Conservation (phyloP, 2,329 filamentous ascomycete species). For the Mycogone perniciosa region DNA sequence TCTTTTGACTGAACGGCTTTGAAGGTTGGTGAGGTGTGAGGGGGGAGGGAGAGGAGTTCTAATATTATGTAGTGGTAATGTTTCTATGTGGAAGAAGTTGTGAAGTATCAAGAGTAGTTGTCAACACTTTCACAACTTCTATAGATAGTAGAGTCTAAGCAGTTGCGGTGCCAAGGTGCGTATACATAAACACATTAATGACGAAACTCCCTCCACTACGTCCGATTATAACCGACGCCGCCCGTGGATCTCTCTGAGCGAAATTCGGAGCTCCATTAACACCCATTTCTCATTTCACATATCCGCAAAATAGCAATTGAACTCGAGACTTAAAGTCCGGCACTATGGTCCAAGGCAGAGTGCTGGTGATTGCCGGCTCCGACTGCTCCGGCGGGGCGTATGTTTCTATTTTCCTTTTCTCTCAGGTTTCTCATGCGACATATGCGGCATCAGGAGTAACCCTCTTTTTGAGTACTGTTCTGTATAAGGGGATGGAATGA, state of each 20-base stretch:
- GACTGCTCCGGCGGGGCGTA: slow-evolving; percentile 87
- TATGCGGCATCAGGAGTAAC: not conserved
- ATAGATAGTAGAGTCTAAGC: not conserved
- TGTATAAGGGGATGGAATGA: not conserved
- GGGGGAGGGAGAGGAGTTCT: no score
- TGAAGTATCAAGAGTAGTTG: not conserved
- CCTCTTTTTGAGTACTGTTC: not conserved
- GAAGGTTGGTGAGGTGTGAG: no score
- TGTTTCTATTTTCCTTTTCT: slow-evolving; percentile 25
- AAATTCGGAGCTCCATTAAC: not conserved
- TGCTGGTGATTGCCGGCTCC: slow-evolving; percentile 80
- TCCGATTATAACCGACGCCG: not conserved
- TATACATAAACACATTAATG: not conserved
- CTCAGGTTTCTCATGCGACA: slow-evolving; percentile 5
- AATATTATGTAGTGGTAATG: not conserved
- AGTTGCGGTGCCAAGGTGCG: no score
- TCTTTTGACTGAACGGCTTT: not conserved
- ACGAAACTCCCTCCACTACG: not conserved
- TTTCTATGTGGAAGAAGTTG: not conserved
- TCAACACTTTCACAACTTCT: not conserved
- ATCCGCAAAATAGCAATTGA: not conserved
- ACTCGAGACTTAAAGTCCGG: not conserved
- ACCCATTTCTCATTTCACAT: not conserved
- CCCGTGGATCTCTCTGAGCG: not conserved
- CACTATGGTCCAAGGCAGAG: slow-evolving; percentile 40